Evolutionary conservation across 1,284 basidiomycete genomes (phyloP).

Genomic region (Ustilago loliicola): DNA sequence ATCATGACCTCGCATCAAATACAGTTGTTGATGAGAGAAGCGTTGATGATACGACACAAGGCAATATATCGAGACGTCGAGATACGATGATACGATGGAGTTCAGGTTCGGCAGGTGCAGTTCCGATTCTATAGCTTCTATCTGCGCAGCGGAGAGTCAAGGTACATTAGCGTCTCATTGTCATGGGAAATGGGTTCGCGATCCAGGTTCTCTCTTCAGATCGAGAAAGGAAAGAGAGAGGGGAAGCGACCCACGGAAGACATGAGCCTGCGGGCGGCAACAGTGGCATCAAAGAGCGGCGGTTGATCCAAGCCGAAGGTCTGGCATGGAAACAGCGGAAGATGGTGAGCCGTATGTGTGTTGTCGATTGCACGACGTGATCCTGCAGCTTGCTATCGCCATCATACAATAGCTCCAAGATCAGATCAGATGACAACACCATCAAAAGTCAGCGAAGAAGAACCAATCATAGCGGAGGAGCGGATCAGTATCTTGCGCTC

Average conservation of each 20-base stretch:
- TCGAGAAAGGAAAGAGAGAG: background rate
- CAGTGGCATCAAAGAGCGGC: conserved; percentile 9
- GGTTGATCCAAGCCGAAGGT: conserved; percentile 17
- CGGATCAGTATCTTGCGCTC: conserved; percentile 1
- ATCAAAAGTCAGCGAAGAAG: background rate
- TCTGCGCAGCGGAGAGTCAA: conserved; percentile 8
- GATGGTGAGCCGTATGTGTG: conserved; percentile 15
- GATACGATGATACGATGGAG: background rate
- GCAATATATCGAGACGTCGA: background rate
- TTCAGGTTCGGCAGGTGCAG: conserved; percentile 4
- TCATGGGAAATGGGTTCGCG: background rate
- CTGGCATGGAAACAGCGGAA: conserved; percentile 9
- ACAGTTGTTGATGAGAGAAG: too few species aligned
- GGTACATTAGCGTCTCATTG: conserved; percentile 22
- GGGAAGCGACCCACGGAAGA: background rate
- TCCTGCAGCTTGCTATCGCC: conserved; percentile 10
- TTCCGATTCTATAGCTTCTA: conserved; percentile 11
- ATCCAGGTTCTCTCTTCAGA: conserved; percentile 4
- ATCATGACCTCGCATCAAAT: background rate
- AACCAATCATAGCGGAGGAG: conserved; percentile 7
- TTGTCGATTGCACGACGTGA: background rate
- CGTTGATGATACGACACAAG: background rate
- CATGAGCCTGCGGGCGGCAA: conserved; percentile 10
- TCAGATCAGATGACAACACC: conserved; percentile 5
- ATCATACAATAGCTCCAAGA: background rate